Evolutionary conservation across 2,329 filamentous ascomycete genomes (phyloP), one percentile per base, ranked within the genome.

Genomic region (Pseudocercospora eumusae): DNA sequence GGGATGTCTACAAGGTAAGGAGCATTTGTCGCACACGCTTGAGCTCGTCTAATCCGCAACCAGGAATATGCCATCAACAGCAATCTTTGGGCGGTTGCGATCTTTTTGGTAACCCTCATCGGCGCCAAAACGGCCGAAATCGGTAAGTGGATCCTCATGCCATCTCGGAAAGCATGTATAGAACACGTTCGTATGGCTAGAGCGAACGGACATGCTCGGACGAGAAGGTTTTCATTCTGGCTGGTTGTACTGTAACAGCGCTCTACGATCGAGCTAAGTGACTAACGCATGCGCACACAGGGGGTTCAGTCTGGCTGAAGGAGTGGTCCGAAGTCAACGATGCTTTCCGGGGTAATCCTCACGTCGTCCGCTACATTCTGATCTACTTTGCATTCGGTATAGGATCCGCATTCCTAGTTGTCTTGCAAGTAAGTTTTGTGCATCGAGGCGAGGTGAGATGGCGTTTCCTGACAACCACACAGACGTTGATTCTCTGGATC

Each of bases 401-500:
- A 56, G 93, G 93, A 31, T 88, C 91, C 25, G 89, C 95, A 44
- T 83, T 86, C 47, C 82, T 99, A 66, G 93, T 96, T 2, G 92
- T 98, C 45, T 74, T 96, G 28, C 95, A 98, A 78, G 59, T 61
- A 47, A 61, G 59, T 61, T 47, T 15, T 42, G 31, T 33, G 52
- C 52, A 54, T 36, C 52, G 52, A 54, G 52, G 52, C 28, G 52
- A 54, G 28, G 52, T 36, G n/a, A 33, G 20, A 21, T 23, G 27
- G 52, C 52, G 20, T 33, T 15, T 21, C 11, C 52, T 54, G 18
- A 54, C 52, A 40, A n/a, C 11, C 55, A 47, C 40, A 25, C 93
- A 98, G 78, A 98, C 93, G 5, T 80, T 99, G 69, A 92, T 99
- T 66, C 82, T 99, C 27, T 99, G 95, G 95, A 98, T 99, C 68